phyloP scores from a whole-genome alignment of 805 yeast species.

The Saccharomyces jurei region DNA sequence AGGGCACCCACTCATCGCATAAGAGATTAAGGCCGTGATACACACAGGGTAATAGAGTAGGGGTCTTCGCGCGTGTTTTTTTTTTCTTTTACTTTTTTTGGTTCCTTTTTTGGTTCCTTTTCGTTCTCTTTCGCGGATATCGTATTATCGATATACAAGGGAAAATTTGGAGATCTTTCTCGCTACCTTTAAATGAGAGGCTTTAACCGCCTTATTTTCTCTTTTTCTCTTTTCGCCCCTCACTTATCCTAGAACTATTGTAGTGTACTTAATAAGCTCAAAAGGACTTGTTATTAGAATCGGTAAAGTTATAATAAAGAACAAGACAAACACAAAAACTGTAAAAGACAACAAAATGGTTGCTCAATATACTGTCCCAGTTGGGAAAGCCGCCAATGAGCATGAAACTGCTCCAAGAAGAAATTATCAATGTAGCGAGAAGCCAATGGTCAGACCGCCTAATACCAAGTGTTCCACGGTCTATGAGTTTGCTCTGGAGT shows the following conservation, averaged over 20 bases:
- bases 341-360: constrained; percentile 7
- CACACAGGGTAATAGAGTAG: too few relatives aligned
- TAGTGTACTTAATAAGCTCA: not conserved
- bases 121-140: not conserved
- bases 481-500: constrained; percentile 59
- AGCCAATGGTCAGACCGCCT: constrained; percentile 50
- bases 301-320: not conserved
- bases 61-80: not conserved
- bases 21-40: not conserved
- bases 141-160: not conserved
- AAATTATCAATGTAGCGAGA: constrained; percentile 39
- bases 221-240: not conserved
- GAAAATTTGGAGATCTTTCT: constrained; percentile 1
- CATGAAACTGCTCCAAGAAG: constrained; percentile 84
- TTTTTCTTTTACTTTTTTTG: not conserved
- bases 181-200: not conserved
- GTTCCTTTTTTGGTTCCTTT: not conserved
- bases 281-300: not conserved
- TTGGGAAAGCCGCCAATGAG: constrained; percentile 55
- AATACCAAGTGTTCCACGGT: constrained; percentile 60
- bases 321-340: not conserved
- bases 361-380: constrained; percentile 40
- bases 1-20: not conserved
- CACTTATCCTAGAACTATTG: not conserved
- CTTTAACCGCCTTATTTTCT: not conserved